These are phyloP conservation scores for Fraxinus sp. DNA, from an alignment of 305 asterid genomes.

Conservation along the genomic window DNA sequence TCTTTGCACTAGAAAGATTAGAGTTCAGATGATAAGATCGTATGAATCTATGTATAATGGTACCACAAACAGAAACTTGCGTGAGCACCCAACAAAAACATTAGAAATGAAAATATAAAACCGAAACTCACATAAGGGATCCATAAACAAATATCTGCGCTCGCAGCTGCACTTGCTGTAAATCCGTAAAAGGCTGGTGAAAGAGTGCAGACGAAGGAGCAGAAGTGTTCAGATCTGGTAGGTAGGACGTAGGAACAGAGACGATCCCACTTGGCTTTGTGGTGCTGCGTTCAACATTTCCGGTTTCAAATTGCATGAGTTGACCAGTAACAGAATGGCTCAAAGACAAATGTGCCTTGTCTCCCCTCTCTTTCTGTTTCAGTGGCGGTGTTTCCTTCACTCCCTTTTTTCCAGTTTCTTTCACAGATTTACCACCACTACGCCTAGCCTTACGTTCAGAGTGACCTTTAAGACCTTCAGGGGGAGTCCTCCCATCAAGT, in stretches of 20 bases:
- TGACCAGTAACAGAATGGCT: conserved; percentile 56
- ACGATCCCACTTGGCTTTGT: conserved; percentile 51
- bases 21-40: neutral
- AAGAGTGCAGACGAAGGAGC: conserved; percentile 55
- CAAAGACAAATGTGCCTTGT: conserved; percentile 39
- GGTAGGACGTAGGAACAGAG: conserved; percentile 57
- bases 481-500: conserved; percentile 37
- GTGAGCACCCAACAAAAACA: conserved; percentile 7
- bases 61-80: conserved; percentile 1
- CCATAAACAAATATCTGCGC: conserved; percentile 99
- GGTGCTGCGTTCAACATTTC: conserved; percentile 33
- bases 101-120: conserved; percentile 13
- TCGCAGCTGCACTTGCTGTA: conserved; percentile 94
- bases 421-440: conserved; percentile 57
- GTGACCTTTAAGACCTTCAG: conserved; percentile 45
- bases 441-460: conserved; percentile 79
- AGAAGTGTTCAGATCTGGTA: conserved; percentile 85
- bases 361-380: conserved; percentile 54
- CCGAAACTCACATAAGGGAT: conserved; percentile 80
- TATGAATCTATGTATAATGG: neutral
- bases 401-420: conserved; percentile 68
- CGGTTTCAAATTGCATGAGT: conserved; percentile 50
- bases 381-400: conserved; percentile 45
- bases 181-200: conserved; percentile 93
- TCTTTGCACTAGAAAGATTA: neutral